Base-by-base conservation (phyloP, 1,284 basidiomycete genomes). In the Sporisorium scitamineum region DNA sequence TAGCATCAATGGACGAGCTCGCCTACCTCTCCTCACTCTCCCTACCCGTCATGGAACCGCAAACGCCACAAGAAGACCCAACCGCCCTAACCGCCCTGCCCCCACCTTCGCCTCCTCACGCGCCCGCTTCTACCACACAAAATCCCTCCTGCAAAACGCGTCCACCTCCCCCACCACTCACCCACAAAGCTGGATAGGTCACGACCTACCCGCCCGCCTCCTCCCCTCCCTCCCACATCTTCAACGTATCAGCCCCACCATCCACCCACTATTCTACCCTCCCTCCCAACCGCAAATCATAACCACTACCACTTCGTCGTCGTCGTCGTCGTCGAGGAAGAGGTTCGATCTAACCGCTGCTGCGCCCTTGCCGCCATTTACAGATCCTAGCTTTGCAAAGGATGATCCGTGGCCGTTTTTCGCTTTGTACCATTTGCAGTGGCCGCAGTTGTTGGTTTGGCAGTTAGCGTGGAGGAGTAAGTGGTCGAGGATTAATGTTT, bases 171-270 rank as follows among this genome's bases (percentile, higher is more conserved):
- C 41, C 60, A n/a, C 76, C 70, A n/a, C 50, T 42, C 13, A 68
- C 7, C 82, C 84, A 0, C 68, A 83, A 24, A 84, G 82, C 42
- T 87, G 84, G 87, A 71, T 85, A 31, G 86, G 84, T 41, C 87
- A 86, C 73, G 85, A 86, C 47, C 70, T 86, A 1, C 77, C 85
- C 44, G 85, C 85, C 58, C 83, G 85, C 31, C 76, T 85, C 42
- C 70, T 85, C 14, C 86, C 84, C 16, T 8, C 52, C 4, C 5
- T 37, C 0, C 11, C 24, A 2, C 37, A 56, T 10, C 47, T 70
- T 8, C 66, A 64, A 18, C 6, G 9, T 2, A 3, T 62, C 11
- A 57, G 68, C 57, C 7, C 11, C 8, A 18, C 32, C 0, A 37
- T 76, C 37, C 73, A 76, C 29, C 73, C 73, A 0, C 48, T 71